Evolutionary conservation across 2,329 filamentous ascomycete species (phyloP).

Genomic region (Penicillium sp.): DNA sequence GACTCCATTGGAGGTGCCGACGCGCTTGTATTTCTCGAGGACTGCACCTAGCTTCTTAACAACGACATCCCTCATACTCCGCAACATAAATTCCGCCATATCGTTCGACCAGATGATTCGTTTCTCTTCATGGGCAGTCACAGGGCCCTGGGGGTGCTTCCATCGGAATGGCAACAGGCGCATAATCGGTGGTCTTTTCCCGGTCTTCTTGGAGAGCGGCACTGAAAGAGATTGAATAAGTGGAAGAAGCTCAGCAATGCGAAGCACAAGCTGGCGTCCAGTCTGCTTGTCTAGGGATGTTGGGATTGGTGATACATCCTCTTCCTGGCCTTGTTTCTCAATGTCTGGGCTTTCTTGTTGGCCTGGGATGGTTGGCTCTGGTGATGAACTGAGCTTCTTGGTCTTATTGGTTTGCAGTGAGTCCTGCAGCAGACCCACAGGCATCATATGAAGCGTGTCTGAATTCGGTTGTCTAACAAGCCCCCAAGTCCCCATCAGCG

Average conservation of each 20-base stretch:
- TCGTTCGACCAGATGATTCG: slow-evolving; percentile 48
- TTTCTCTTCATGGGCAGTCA: slow-evolving; percentile 27
- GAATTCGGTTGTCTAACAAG: slow-evolving; percentile 32
- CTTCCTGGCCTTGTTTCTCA: background rate
- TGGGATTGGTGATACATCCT: background rate
- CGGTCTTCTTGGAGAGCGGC: slow-evolving; percentile 7
- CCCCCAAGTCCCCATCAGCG: slow-evolving; percentile 37
- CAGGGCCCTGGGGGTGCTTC: slow-evolving; percentile 33
- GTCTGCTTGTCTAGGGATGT: background rate
- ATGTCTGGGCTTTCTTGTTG: background rate
- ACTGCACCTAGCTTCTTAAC: slow-evolving; percentile 38
- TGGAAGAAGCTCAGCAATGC: slow-evolving; percentile 30
- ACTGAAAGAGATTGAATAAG: slow-evolving; percentile 22
- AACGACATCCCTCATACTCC: slow-evolving; percentile 37
- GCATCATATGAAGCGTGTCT: slow-evolving; percentile 34
- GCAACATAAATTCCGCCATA: slow-evolving; percentile 45
- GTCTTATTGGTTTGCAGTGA: slow-evolving; percentile 20
- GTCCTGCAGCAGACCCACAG: slow-evolving; percentile 32
- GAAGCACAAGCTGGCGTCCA: slow-evolving; percentile 23
- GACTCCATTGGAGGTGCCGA: slow-evolving; percentile 20
- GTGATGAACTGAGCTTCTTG: slow-evolving; percentile 10
- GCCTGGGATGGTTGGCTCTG: background rate
- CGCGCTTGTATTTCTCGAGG: slow-evolving; percentile 20
- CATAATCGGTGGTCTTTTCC: slow-evolving; percentile 16
- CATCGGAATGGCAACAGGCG: slow-evolving; percentile 35